A percentile compares a stretch with the other conserved stretches of the same genome.
Evolutionary conservation across 352 stramenopile genomes (phyloP).

Genomic region (Phytophthora meadii): DNA sequence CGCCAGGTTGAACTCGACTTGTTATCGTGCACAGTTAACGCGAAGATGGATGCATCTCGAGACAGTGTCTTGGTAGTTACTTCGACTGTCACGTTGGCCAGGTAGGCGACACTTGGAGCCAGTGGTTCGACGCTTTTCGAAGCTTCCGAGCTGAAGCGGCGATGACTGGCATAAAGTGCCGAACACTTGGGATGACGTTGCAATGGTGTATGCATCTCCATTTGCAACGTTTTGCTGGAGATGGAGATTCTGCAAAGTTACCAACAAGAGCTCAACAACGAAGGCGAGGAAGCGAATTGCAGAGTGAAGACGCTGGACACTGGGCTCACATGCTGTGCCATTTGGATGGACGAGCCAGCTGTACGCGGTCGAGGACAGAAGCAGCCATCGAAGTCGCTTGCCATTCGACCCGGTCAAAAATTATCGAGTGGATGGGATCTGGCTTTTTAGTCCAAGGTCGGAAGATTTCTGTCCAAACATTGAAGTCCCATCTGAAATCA

Average conservation of each 20-base stretch:
- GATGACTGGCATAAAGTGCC: constrained; percentile 29
- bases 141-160: constrained; percentile 11
- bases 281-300: constrained; percentile 18
- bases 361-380: background rate
- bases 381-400: constrained; percentile 20
- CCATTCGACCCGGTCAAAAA: constrained; percentile 21
- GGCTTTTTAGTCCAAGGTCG: constrained; percentile 31
- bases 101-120: constrained; percentile 33
- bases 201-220: constrained; percentile 23
- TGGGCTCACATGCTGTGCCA: constrained; percentile 13
- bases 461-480: constrained; percentile 18
- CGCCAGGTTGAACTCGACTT: constrained; percentile 48
- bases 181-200: constrained; percentile 49
- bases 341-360: constrained; percentile 18
- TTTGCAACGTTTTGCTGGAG: constrained; percentile 1
- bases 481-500: constrained; percentile 21
- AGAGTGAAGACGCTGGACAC: constrained; percentile 13
- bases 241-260: background rate
- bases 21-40: constrained; percentile 47
- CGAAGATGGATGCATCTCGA: constrained; percentile 27
- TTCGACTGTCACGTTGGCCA: constrained; percentile 42
- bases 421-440: constrained; percentile 28
- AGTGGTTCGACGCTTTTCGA: constrained; percentile 1
- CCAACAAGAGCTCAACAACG: background rate
- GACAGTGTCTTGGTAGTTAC: constrained; percentile 37